A percentile compares a stretch with the other conserved stretches of the same genome.
These are phyloP conservation scores for Tricholoma furcatifolium DNA, from an alignment of 768 basidiomycete genomes.

Conservation along the genomic window DNA sequence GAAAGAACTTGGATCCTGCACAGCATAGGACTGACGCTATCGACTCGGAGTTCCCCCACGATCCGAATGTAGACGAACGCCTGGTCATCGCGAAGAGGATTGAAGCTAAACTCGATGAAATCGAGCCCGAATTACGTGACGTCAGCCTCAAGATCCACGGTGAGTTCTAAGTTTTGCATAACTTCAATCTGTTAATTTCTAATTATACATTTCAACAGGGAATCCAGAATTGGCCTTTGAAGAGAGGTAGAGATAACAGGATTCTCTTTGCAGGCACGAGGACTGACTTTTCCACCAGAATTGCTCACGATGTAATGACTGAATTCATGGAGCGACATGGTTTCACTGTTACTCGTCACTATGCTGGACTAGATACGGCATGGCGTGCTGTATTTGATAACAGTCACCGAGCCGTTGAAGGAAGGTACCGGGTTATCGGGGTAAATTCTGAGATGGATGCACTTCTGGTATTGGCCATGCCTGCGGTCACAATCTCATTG, in stretches of 20 bases:
- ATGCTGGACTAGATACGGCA: constrained; percentile 71
- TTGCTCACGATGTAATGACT: constrained; percentile 72
- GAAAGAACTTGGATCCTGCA: constrained; percentile 28
- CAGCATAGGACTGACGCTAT: background rate
- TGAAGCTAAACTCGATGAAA: constrained; percentile 48
- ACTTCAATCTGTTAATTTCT: background rate
- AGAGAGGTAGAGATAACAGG: constrained; percentile 46
- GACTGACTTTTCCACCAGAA: background rate
- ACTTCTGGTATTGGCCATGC: constrained; percentile 57
- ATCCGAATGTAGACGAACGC: too few relatives aligned
- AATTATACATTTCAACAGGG: constrained; percentile 31
- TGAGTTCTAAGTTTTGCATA: constrained; percentile 34
- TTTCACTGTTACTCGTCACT: constrained; percentile 69
- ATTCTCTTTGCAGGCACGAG: constrained; percentile 20
- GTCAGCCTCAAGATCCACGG: constrained; percentile 75
- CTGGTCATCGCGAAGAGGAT: constrained; percentile 53
- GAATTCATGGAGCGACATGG: constrained; percentile 66
- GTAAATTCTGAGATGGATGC: constrained; percentile 83
- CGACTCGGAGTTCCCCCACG: constrained; percentile 14
- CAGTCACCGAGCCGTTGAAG: too few relatives aligned
- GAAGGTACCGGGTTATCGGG: constrained; percentile 70
- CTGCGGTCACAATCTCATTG: constrained; percentile 85
- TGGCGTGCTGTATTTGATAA: constrained; percentile 74
- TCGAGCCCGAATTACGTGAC: constrained; percentile 52
- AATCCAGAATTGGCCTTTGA: constrained; percentile 68